These are phyloP conservation scores for Neonectria magnoliae DNA, from an alignment of 2,329 filamentous ascomycete species.

Conservation along the genomic window DNA sequence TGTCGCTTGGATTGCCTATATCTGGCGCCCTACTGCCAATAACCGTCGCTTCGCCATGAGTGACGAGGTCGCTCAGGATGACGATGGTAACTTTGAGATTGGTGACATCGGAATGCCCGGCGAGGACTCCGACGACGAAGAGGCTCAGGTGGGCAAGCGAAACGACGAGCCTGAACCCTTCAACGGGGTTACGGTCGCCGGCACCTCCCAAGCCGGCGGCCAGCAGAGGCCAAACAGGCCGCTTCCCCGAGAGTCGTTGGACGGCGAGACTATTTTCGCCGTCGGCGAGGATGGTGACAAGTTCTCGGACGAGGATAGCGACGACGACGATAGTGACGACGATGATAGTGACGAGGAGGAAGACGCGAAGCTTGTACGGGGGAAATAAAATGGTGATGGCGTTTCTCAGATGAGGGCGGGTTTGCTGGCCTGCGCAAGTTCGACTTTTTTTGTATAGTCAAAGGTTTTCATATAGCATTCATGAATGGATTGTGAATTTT, in stretches of 20 bases:
- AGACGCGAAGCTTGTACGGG: conserved; percentile 65
- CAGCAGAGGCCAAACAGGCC: conserved; percentile 39
- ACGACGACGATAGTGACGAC: conserved; percentile 64
- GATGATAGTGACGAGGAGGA: conserved; percentile 68
- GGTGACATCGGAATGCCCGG: conserved; percentile 85
- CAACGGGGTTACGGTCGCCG: conserved; percentile 39
- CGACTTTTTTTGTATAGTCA: conserved; percentile 34
- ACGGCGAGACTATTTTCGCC: conserved; percentile 96
- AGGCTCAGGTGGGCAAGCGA: conserved; percentile 58
- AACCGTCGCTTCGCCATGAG: conserved; percentile 98
- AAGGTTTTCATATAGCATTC: conserved; percentile 29
- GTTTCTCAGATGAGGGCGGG: neutral
- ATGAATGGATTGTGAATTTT: conserved; percentile 33
- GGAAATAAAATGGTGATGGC: conserved; percentile 47
- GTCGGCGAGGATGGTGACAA: conserved; percentile 87
- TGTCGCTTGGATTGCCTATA: conserved; percentile 90
- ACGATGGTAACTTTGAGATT: conserved; percentile 95
- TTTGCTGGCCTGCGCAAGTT: neutral
- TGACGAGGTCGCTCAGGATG: conserved; percentile 98
- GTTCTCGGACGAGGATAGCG: conserved; percentile 78
- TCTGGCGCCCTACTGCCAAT: conserved; percentile 96
- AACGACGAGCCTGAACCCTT: conserved; percentile 37
- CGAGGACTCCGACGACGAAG: conserved; percentile 66
- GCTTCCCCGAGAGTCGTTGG: conserved; percentile 67
- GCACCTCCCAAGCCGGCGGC: conserved; percentile 36